A percentile compares a stretch with the other conserved stretches of the same genome.
Evolutionary conservation across 305 asterid genomes (phyloP).

Genomic region (Andrographis paniculata): DNA sequence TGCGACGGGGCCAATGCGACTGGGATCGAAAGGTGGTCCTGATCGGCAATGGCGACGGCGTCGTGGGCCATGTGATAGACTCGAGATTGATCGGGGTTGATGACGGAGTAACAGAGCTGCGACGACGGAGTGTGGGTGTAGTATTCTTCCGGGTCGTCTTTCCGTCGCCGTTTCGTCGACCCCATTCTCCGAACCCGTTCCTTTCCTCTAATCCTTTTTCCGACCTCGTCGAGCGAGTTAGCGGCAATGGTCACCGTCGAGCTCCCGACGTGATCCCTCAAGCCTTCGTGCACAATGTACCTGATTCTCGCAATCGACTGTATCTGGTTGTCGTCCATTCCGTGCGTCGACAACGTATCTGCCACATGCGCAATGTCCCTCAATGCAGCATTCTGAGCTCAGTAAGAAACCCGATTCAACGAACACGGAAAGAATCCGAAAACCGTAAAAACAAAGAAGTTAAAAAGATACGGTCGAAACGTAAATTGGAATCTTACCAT

Average conservation of each 20-base stretch:
- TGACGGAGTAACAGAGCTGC: conserved; percentile 27
- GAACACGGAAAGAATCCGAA: neutral
- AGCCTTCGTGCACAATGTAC: conserved; percentile 60
- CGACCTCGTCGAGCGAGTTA: conserved; percentile 42
- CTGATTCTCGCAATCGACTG: conserved; percentile 63
- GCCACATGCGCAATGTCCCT: conserved; percentile 75
- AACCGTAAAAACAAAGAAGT: neutral
- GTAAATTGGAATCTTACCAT: conserved; percentile 44
- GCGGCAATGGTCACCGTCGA: conserved; percentile 25
- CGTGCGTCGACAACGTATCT: conserved; percentile 66
- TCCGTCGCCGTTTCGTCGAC: conserved; percentile 55
- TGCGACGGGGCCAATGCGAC: conserved; percentile 19
- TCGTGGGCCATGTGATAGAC: conserved; percentile 33
- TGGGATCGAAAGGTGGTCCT: conserved; percentile 25
- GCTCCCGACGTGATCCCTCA: conserved; percentile 62
- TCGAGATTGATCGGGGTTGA: conserved; percentile 26
- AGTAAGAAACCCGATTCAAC: conserved; percentile 14
- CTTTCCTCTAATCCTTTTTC: conserved; percentile 61
- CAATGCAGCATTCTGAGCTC: conserved; percentile 59
- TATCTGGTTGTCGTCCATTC: conserved; percentile 80
- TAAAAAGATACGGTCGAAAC: conserved; percentile 4
- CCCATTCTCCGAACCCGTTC: conserved; percentile 79
- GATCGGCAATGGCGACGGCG: too few relatives aligned
- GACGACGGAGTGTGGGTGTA: conserved; percentile 27
- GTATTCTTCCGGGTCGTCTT: conserved; percentile 55